Evolutionary conservation across 2,329 filamentous ascomycete genomes (phyloP), one percentile per base, ranked within the genome.

Genomic region (Colletotrichum somersetense): DNA sequence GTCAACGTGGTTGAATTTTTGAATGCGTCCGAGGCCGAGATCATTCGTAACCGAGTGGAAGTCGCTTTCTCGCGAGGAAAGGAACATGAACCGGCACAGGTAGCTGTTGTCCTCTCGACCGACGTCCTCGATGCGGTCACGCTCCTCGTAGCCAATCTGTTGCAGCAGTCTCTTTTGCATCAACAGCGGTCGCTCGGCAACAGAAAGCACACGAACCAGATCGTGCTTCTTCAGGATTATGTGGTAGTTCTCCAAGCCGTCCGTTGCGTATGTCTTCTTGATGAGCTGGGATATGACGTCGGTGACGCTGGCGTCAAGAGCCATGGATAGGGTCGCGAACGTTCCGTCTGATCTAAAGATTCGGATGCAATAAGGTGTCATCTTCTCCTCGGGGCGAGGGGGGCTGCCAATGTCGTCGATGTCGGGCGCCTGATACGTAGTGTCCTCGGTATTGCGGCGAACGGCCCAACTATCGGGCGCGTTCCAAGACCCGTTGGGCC

Each of bases 21-120:
- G 92, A 80, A 93, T 90, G 78, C 94, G 95, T 78, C 89, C 91
- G 74, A 97, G 90, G 35, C 92, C 93, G 62, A 95, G 89, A 77
- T 98, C 96, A 72, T 88, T 90, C 26, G 81, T 83, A 73, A 81
- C 83, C 55, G 91, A 87, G 74, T 92, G 90, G 77, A 89, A 95
- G 61, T 95, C 94, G 79, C 91, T 95, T 80, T 97, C 92, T 77
- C 96, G 93, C 26, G 93, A 92, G 20, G 96, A 95, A 71, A 98
- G 86, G 81, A 99, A 99, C 72, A 96, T 94, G 83, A 99, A 98
- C 7, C 96, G 93, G 79, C 95, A 97, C 16, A 99, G 88, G 77
- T 98, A 99, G 79, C 95, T 97, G 81, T 98, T 97, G 84, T 99
- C 96, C 81, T 99, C 96, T 69, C 96, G 91, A 38, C 96, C 96